Evolutionary conservation across 116 monocot genomes (phyloP).

Genomic region (Trichopus zeylanicus): DNA sequence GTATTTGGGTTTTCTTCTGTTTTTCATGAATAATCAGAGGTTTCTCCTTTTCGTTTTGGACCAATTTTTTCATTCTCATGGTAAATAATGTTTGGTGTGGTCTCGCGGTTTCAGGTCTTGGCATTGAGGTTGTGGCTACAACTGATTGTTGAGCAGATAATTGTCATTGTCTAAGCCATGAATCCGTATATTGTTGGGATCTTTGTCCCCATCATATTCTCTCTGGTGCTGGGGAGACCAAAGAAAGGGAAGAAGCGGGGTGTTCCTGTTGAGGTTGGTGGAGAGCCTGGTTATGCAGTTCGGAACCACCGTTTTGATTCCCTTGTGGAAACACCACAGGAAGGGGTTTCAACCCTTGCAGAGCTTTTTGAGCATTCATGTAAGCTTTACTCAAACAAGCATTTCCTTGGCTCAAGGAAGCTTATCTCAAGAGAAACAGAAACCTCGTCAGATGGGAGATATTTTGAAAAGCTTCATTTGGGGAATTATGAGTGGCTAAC

Average conservation of each 20-base stretch:
- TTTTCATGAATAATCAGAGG: no score
- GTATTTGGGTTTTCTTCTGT: neutral
- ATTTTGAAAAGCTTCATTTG: constrained; percentile 81
- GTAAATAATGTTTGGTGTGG: neutral
- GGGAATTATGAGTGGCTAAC: constrained; percentile 70
- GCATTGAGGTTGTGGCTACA: no score
- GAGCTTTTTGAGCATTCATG: constrained; percentile 81
- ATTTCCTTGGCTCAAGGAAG: constrained; percentile 62
- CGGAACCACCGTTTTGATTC: constrained; percentile 44
- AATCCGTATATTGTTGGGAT: constrained; percentile 54
- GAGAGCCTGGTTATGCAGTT: constrained; percentile 73
- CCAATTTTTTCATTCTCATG: neutral
- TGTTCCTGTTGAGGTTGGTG: constrained; percentile 60
- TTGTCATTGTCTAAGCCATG: constrained; percentile 33
- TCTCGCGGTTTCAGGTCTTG: neutral
- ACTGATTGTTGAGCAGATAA: no score
- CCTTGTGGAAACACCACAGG: constrained; percentile 51
- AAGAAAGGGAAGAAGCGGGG: constrained; percentile 65
- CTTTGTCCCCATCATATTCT: constrained; percentile 34
- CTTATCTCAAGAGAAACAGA: constrained; percentile 57
- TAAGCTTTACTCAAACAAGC: constrained; percentile 37
- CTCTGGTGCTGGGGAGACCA: constrained; percentile 20
- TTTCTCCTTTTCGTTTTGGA: neutral
- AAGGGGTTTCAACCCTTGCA: constrained; percentile 62
- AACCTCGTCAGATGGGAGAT: constrained; percentile 47